Evolutionary conservation across 2,329 filamentous ascomycete genomes (phyloP).

Genomic region (Alternaria conjuncta): DNA sequence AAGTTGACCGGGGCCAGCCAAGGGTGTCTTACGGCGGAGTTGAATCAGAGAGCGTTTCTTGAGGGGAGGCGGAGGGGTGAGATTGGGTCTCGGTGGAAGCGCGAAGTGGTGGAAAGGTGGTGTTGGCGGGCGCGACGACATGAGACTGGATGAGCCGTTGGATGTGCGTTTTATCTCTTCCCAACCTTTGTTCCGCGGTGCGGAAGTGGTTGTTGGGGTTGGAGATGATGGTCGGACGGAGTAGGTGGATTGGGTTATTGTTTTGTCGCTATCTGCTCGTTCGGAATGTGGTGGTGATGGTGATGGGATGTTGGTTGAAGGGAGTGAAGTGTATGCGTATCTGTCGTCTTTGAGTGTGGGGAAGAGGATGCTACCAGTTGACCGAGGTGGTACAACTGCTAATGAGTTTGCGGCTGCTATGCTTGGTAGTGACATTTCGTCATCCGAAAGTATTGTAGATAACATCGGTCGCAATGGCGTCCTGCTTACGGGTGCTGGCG

Average conservation of each 20-base stretch:
- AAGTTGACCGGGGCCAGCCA: slow-evolving; percentile 25
- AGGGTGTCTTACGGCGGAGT: slow-evolving; percentile 21
- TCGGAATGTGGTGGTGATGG: not conserved
- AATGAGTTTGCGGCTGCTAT: not conserved
- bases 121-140: slow-evolving; percentile 2
- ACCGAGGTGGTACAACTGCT: not conserved
- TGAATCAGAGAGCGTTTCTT: slow-evolving; percentile 28
- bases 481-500: slow-evolving; percentile 29
- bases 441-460: not conserved
- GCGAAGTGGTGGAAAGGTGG: slow-evolving; percentile 8
- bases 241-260: not conserved
- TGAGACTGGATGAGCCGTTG: slow-evolving; percentile 1
- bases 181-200: slow-evolving; percentile 29
- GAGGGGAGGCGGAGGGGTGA: slow-evolving; percentile 3
- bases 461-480: slow-evolving; percentile 8
- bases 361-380: slow-evolving; percentile 9
- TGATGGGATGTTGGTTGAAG: not conserved
- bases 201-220: slow-evolving; percentile 2
- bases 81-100: slow-evolving; percentile 7
- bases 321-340: not conserved
- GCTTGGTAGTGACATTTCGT: not conserved
- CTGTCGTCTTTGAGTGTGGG: not conserved
- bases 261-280: not conserved
- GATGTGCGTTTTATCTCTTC: slow-evolving; percentile 36
- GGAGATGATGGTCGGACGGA: not conserved